Evolutionary conservation across 2,329 filamentous ascomycete species (phyloP), one percentile per base, ranked within the genome.

Genomic region (Geosmithia putterillii): DNA sequence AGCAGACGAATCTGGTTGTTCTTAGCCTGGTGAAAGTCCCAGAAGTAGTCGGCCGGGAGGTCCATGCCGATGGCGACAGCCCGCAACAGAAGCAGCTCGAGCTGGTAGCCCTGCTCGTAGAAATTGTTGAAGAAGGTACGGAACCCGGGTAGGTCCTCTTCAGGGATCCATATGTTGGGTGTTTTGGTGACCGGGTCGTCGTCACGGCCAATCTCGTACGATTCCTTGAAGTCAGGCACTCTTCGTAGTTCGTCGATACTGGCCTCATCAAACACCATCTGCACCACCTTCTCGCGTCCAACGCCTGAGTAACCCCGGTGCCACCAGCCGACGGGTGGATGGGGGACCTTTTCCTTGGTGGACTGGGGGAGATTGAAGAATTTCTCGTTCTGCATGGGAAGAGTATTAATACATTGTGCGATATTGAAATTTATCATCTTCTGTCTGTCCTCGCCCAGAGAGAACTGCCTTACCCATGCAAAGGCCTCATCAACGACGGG

Each of bases 131-230:
- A 48, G 46, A 60, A 59, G 1, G 21, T 12, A 2, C 56, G 51
- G 49, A 67, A 67, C 1, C 63, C 62, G 0, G 61, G 61, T 4
- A 66, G 50, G n/a, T 48, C 48, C 4, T 55, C 49, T 7, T 64
- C 61, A 0, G 61, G 57, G 0, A 56, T 49, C 64, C 64, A 69
- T 42, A 65, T 61, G 48, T 67, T 68, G 28, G 28, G 28, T 12
- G 28, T 32, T 14, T 32, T 32, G 6, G 35, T 53, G 28, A 12
- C 10, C 28, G 28, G 28, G 10, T 32, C 28, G 15, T 32, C 28
- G 28, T 32, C 28, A 14, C 28, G 28, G 18, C 62, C 62, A n/a
- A 63, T 57, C 41, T 65, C 62, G 44, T 58, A 62, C 2, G 60
- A 62, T 48, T 66, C 62, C 48, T 65, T 64, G 23, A 58, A 56